Base-by-base conservation (phyloP, 2,329 filamentous ascomycete genomes). In the Sarocladiaceae sp. region DNA sequence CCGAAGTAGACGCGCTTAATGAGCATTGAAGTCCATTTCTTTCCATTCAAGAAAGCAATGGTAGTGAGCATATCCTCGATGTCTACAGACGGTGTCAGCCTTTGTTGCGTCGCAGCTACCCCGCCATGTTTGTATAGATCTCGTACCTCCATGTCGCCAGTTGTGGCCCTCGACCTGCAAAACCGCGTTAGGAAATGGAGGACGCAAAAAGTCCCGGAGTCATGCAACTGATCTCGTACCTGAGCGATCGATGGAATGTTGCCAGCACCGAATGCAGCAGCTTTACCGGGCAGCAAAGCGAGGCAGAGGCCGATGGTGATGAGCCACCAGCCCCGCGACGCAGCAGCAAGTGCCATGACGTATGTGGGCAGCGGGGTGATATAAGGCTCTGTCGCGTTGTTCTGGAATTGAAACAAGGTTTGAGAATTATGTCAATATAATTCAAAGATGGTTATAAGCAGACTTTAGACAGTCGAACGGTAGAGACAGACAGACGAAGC, bases 11-110 rank as follows among this genome's bases (percentile, higher is more conserved):
- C 82, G 45, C 85, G 75, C 65, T 85, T 84, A 44, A 91, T 74
- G 66, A 86, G 78, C 71, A 86, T 82, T 12, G 80, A 80, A 2
- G 84, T 86, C 87, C 87, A 93, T 68, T 91, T 91, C 60, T 89
- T 87, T 47, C 86, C 86, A 50, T 83, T 76, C 47, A 91, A 73
- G 56, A 88, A 90, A 23, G 83, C 78, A 51, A 91, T 66, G 5
- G 80, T 85, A 63, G 86, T 84, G 55, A 93, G 78, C 66, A 87
- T 81, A 62, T 91, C 87, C 68, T 89, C 84, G 50, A 89, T 88
- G 59, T 89, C 85, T 76, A 45, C 19, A 44, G 42, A 7, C 15
- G 37, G 24, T 11, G 23, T 45, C 35, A 47, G 34, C 16, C 6
- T 5, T 11, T 15, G 11, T 18, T 18, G 9, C 6, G 27, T 13